phyloP scores from a whole-genome alignment of 805 yeast genomes.

The Kuraishia ogatae region DNA sequence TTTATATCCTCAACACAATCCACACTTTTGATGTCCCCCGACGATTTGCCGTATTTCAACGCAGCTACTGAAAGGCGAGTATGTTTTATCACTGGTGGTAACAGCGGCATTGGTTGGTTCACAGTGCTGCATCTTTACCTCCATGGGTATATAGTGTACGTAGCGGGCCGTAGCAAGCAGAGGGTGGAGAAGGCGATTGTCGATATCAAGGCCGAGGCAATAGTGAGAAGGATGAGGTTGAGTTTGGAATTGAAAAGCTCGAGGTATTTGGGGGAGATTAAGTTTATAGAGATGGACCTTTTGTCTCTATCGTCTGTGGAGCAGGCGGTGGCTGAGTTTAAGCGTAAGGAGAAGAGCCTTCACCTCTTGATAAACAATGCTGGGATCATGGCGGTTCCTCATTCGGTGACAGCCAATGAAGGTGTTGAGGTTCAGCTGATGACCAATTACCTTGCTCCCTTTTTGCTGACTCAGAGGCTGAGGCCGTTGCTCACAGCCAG shows the following conservation, averaged over 20 bases:
- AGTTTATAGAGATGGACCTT: slow-evolving; percentile 48
- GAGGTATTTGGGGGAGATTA: slow-evolving; percentile 39
- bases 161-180: slow-evolving; percentile 59
- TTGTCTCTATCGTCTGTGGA: slow-evolving; percentile 36
- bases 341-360: slow-evolving; percentile 35
- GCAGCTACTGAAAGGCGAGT: slow-evolving; percentile 48
- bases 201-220: slow-evolving; percentile 49
- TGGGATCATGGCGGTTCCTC: slow-evolving; percentile 75
- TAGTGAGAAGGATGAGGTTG: slow-evolving; percentile 15
- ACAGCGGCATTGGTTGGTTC: slow-evolving; percentile 73
- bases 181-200: slow-evolving; percentile 50
- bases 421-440: slow-evolving; percentile 76
- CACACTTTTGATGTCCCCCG: slow-evolving; percentile 25
- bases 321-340: slow-evolving; percentile 38
- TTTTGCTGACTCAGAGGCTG: slow-evolving; percentile 54
- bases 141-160: slow-evolving; percentile 70
- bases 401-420: slow-evolving; percentile 44
- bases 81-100: slow-evolving; percentile 76
- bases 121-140: slow-evolving; percentile 67
- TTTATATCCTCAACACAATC: not conserved
- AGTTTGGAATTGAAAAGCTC: slow-evolving; percentile 9
- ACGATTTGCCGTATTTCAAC: slow-evolving; percentile 49
- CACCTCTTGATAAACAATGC: slow-evolving; percentile 71
- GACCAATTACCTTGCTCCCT: slow-evolving; percentile 71
- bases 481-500: slow-evolving; percentile 40